Evolutionary conservation across 257 asterid genomes (phyloP).

Genomic region (Prunella vulgaris): DNA sequence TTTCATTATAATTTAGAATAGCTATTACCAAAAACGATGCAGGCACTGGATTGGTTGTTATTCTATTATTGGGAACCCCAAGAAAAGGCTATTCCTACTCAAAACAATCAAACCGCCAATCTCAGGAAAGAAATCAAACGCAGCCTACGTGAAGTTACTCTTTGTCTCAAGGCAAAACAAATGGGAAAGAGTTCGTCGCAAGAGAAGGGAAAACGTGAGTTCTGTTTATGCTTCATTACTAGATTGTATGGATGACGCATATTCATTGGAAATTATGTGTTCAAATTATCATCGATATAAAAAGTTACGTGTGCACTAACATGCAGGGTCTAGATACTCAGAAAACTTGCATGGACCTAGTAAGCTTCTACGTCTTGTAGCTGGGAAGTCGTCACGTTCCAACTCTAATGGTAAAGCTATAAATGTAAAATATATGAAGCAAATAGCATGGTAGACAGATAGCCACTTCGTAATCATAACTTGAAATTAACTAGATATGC

Average conservation of each 20-base stretch:
- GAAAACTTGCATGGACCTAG: conserved; percentile 44
- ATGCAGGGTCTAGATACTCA: conserved; percentile 41
- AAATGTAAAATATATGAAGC: neutral
- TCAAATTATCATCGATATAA: neutral
- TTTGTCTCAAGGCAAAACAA: conserved; percentile 46
- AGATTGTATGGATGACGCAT: neutral
- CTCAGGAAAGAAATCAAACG: conserved; percentile 57
- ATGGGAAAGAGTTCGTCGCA: conserved; percentile 29
- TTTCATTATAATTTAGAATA: neutral
- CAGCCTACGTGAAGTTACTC: conserved; percentile 49
- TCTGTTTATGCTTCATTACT: neutral
- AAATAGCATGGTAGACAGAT: neutral
- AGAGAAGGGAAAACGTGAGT: conserved; percentile 63
- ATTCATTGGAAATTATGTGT: neutral
- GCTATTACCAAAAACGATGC: conserved; percentile 22
- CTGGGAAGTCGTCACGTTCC: conserved; percentile 40
- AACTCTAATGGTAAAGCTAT: conserved; percentile 35
- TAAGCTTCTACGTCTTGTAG: conserved; percentile 43
- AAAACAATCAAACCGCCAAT: conserved; percentile 32
- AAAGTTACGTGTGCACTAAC: conserved; percentile 2
- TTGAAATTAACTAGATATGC: neutral
- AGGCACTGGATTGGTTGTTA: conserved; percentile 92
- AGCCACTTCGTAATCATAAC: neutral
- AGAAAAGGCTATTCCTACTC: conserved; percentile 51
- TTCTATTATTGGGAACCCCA: conserved; percentile 89